Evolutionary conservation across 192 early-diverging fungal genomes (phyloP), one percentile per base, ranked within the genome.

Genomic region (Backusella australiensis): DNA sequence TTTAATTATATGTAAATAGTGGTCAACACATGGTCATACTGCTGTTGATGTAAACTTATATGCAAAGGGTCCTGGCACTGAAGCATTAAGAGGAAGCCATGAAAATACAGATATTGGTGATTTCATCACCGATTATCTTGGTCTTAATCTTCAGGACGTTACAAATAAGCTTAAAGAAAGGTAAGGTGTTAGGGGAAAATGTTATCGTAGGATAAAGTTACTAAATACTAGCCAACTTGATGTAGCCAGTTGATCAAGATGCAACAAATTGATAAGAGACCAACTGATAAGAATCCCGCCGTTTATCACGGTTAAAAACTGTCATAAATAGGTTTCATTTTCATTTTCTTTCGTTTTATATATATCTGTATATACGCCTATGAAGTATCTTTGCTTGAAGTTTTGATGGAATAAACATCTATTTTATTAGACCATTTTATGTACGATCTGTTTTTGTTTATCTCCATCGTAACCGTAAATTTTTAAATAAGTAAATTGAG

Each of bases 11-110:
- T 59, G 19, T 14, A 53, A 32, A 39, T 76, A 84, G 59, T 94
- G 91, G 92, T 85, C 96, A 9, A 97, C 97, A 0, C 93, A 94
- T 78, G 96, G 96, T 15, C 97, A 99, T 80, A 93, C 94, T 34
- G 96, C 90, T 4, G 95, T 97, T 19, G 97, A 99, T 81, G 97
- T 99, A 15, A 98, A 90, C 29, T 75, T 94, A 12, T 94, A 91
- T 77, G 91, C 93, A 0, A 82, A 85, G 42, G 90, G 91, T 4
- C 49, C 68, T 11, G 77, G 76, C 4, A 84, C 79, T 19, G 76
- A 77, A 44, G 14, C 35, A n/a, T 69, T 93, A 53, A 78, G 79
- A 12, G 91, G 91, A 26, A 89, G 81, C 77, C 84, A 90, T 77
- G 93, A 94, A 38, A 94, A 94, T 73, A 91, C 88, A 0, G 84